These are phyloP conservation scores for Brassica cretica DNA, from an alignment of 345 rosid genomes.

Conservation along the genomic window DNA sequence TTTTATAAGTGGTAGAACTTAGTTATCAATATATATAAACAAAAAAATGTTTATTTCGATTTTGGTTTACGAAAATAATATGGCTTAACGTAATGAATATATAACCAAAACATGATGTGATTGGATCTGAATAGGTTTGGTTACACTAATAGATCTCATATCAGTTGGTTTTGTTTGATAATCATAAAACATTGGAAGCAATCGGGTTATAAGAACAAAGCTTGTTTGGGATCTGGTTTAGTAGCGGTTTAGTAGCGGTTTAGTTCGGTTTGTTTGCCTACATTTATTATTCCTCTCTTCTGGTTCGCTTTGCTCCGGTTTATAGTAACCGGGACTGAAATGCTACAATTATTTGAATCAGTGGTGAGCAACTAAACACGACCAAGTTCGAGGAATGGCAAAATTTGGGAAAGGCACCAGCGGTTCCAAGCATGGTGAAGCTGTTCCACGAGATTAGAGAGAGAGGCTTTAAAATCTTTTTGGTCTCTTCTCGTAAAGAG, in stretches of 20 bases:
- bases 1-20: not conserved
- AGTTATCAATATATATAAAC: not conserved
- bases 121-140: not conserved
- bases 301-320: slow-evolving; percentile 5
- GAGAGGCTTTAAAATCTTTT: slow-evolving; percentile 68
- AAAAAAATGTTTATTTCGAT: not conserved
- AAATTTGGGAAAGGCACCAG: slow-evolving; percentile 66
- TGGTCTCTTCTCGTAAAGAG: slow-evolving; percentile 76
- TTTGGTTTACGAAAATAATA: not conserved
- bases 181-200: not conserved
- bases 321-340: slow-evolving; percentile 16
- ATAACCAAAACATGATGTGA: not conserved
- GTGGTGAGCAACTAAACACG: slow-evolving; percentile 68
- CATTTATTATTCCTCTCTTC: not conserved
- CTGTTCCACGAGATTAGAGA: slow-evolving; percentile 63
- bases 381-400: slow-evolving; percentile 73
- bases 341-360: slow-evolving; percentile 22
- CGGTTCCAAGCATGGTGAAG: slow-evolving; percentile 50
- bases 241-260: not conserved
- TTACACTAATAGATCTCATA: not conserved
- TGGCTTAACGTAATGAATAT: not conserved
- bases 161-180: not conserved
- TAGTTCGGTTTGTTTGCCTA: not conserved
- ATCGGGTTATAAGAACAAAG: not conserved
- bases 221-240: not conserved